Percentiles rank a stretch among this genome's conserved stretches.
Conservation (phyloP, 352 stramenopile species). For the Phytophthora tentaculata region DNA sequence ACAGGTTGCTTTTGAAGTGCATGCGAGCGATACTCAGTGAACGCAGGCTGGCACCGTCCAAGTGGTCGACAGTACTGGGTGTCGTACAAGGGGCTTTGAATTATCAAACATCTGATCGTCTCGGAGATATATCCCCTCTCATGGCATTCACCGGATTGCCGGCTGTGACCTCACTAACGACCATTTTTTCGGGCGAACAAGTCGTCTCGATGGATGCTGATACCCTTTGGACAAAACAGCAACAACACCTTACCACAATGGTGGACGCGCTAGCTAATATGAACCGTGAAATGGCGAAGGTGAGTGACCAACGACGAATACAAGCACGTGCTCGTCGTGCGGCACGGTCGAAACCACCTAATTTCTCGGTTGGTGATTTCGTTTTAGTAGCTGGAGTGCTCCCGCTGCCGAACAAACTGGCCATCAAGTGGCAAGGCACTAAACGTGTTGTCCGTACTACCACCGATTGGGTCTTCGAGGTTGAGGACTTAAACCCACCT, state of each 20-base stretch:
- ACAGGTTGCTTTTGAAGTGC: not conserved
- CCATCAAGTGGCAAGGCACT: slow-evolving; percentile 2
- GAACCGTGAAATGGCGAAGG: not conserved
- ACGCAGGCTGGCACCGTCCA: not conserved
- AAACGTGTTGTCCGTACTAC: not conserved
- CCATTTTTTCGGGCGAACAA: not conserved
- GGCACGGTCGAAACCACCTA: not conserved
- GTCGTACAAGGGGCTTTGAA: slow-evolving; percentile 1
- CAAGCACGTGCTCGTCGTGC: not conserved
- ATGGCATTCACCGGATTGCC: not conserved
- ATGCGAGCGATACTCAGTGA: not conserved
- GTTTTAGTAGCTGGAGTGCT: not conserved
- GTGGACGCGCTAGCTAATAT: not conserved
- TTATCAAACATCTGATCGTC: not conserved
- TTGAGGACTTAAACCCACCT: slow-evolving; percentile 2
- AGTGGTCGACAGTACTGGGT: not conserved
- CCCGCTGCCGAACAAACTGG: not conserved
- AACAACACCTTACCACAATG: not conserved
- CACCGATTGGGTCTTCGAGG: not conserved
- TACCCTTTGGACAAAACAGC: not conserved
- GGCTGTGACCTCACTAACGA: not conserved
- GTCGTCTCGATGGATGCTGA: not conserved
- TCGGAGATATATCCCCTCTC: not conserved
- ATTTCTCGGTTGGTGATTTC: slow-evolving; percentile 8
- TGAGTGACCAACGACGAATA: not conserved